Percentiles rank a stretch among this genome's conserved stretches.
These are phyloP conservation scores for Nicotiana undulata DNA, from an alignment of 257 asterid genomes.

Conservation along the genomic window DNA sequence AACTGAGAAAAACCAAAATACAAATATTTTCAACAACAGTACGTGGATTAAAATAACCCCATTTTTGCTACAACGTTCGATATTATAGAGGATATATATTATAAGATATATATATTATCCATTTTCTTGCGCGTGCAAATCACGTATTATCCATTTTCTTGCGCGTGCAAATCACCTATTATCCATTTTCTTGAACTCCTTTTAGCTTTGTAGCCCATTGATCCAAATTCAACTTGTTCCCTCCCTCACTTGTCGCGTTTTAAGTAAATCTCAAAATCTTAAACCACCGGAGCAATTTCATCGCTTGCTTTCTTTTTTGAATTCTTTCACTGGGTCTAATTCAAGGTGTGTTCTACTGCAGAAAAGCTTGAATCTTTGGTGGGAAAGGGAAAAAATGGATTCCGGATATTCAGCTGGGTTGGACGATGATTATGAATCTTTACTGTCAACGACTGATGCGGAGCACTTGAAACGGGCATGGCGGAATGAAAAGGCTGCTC, in stretches of 20 bases:
- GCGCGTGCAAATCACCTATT: background rate
- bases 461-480: conserved; percentile 79
- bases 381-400: conserved; percentile 31
- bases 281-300: background rate
- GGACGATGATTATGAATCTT: conserved; percentile 65
- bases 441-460: conserved; percentile 62
- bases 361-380: background rate
- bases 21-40: too few species aligned
- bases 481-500: conserved; percentile 96
- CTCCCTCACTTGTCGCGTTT: background rate
- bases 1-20: too few species aligned
- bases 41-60: too few species aligned
- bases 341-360: background rate
- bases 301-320: background rate
- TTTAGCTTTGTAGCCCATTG: too few species aligned
- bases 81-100: too few species aligned
- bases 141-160: too few species aligned
- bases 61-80: too few species aligned
- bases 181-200: background rate
- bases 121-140: too few species aligned
- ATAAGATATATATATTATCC: too few species aligned
- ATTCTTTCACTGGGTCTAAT: background rate
- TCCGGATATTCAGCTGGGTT: conserved; percentile 26
- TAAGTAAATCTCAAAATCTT: background rate
- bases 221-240: background rate